Conservation (phyloP, 305 asterid species). For the Withania somnifera region DNA sequence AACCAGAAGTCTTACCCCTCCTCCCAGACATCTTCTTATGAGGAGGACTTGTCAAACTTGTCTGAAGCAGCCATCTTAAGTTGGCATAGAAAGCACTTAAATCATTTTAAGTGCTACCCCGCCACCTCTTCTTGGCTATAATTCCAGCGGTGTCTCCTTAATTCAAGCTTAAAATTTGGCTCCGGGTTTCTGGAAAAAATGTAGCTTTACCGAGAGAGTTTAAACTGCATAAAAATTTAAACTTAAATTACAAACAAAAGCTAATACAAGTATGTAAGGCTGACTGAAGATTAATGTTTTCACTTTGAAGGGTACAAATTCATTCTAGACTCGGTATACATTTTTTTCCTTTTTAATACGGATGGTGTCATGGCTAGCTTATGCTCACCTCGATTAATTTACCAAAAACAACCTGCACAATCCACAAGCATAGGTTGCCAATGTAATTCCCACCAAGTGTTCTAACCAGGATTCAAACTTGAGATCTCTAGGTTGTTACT, state of each 20-base stretch:
- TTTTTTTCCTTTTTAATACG: neutral
- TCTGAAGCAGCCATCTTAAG: conserved; percentile 22
- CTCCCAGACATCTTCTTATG: conserved; percentile 16
- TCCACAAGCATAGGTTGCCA: neutral
- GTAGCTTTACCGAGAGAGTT: neutral
- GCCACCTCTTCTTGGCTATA: neutral
- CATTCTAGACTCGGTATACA: neutral
- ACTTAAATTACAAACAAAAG: neutral
- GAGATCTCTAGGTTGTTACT: neutral
- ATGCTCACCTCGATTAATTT: neutral
- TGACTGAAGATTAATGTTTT: neutral
- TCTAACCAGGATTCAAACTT: neutral
- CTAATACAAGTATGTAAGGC: neutral
- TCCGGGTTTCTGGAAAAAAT: neutral
- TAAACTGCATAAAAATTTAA: neutral
- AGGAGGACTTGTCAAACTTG: conserved; percentile 16
- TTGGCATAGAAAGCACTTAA: neutral
- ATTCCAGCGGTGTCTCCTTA: neutral
- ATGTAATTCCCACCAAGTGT: neutral
- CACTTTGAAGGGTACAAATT: neutral
- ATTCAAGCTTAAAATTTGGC: neutral
- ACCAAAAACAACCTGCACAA: neutral
- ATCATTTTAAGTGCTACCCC: neutral
- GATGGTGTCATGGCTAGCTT: neutral
- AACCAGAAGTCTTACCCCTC: conserved; percentile 49